These are phyloP conservation scores for Phymatotrichopsis omnivora DNA, from an alignment of 2,329 filamentous ascomycete species.

Conservation along the genomic window DNA sequence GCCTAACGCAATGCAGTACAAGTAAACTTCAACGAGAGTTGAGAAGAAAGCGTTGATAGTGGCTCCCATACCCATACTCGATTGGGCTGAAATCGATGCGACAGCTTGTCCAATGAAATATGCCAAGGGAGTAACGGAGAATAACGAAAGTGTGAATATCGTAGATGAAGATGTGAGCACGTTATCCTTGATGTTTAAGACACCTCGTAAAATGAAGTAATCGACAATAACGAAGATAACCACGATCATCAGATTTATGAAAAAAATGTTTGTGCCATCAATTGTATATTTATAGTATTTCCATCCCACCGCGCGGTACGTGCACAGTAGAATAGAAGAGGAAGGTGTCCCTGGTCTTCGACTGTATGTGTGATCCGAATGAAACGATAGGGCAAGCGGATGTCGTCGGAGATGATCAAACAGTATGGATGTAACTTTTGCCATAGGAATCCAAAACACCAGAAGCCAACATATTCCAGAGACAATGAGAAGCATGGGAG, in stretches of 20 bases:
- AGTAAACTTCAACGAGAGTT: constrained; percentile 91
- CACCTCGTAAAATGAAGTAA: constrained; percentile 58
- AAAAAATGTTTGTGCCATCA: constrained; percentile 96
- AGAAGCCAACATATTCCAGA: constrained; percentile 89
- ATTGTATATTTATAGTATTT: constrained; percentile 99
- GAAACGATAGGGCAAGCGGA: constrained; percentile 84
- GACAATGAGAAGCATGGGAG: constrained; percentile 73
- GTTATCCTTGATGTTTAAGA: constrained; percentile 38
- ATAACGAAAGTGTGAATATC: constrained; percentile 69
- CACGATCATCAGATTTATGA: constrained; percentile 90
- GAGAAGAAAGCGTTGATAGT: constrained; percentile 98
- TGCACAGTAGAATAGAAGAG: constrained; percentile 85
- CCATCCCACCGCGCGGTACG: constrained; percentile 83
- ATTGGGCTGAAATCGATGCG: constrained; percentile 95
- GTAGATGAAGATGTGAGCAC: constrained; percentile 72
- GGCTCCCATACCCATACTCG: constrained; percentile 93
- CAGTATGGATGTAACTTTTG: constrained; percentile 79
- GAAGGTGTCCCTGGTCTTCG: constrained; percentile 61
- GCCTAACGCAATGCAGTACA: constrained; percentile 87
- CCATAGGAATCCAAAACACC: constrained; percentile 98
- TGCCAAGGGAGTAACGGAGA: constrained; percentile 90
- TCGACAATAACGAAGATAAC: constrained; percentile 94
- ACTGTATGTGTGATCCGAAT: constrained; percentile 69
- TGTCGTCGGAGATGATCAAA: constrained; percentile 88
- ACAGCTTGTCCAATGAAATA: constrained; percentile 99